Evolutionary conservation across 2,329 filamentous ascomycete species (phyloP).

Genomic region (Ceratocystis destructans): DNA sequence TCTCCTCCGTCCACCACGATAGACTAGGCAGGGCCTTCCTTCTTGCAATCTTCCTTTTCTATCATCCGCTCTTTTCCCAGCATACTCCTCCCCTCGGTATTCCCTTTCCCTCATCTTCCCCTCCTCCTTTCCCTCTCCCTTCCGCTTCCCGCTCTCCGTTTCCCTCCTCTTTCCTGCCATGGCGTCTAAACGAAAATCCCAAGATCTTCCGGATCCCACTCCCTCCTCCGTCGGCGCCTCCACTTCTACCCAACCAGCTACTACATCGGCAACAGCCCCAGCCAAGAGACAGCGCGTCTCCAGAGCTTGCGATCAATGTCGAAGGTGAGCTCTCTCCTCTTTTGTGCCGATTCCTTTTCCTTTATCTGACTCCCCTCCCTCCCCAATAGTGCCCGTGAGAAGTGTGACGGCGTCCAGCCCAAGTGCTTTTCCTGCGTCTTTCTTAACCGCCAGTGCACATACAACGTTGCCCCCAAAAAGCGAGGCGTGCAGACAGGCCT

Average conservation of each 20-base stretch:
- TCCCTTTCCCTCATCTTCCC: background rate
- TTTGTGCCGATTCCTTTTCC: background rate
- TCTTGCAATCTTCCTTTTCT: background rate
- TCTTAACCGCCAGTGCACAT: constrained; percentile 53
- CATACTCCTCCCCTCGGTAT: background rate
- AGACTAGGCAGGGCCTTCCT: background rate
- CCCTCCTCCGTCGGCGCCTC: constrained; percentile 22
- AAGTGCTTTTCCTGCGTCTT: constrained; percentile 52
- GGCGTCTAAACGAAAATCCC: constrained; percentile 29
- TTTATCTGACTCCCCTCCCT: background rate
- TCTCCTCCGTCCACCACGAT: background rate
- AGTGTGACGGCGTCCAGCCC: constrained; percentile 57
- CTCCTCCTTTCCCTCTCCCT: background rate
- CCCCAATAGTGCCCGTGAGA: constrained; percentile 43
- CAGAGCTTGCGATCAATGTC: constrained; percentile 55
- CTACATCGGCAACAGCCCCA: constrained; percentile 24
- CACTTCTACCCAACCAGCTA: constrained; percentile 20
- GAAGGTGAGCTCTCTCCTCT: constrained; percentile 25
- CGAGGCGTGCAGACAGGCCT: constrained; percentile 70
- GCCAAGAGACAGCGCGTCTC: constrained; percentile 52
- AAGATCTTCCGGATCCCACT: constrained; percentile 21
- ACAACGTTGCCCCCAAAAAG: constrained; percentile 60
- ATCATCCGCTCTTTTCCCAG: background rate
- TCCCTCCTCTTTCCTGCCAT: constrained; percentile 22
- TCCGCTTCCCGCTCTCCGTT: background rate